A percentile compares a stretch with the other conserved stretches of the same genome.
Evolutionary conservation across 768 basidiomycete species (phyloP).

Genomic region (Kwoniella dendrophila): DNA sequence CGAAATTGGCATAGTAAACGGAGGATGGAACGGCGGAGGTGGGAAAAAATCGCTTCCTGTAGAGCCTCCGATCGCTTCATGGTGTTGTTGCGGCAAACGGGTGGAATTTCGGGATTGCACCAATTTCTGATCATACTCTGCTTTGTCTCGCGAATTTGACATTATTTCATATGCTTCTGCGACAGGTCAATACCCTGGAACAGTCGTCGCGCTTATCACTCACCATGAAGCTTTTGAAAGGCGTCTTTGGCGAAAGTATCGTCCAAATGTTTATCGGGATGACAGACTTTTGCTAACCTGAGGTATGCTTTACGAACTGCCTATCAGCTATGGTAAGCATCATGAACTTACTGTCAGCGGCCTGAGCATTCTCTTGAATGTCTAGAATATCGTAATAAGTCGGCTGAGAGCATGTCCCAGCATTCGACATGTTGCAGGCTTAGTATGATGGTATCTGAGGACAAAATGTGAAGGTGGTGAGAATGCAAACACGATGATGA

Average conservation of each 20-base stretch:
- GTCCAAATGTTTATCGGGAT: slow-evolving; percentile 34
- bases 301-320: slow-evolving; percentile 41
- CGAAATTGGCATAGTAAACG: background rate
- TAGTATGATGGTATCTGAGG: background rate
- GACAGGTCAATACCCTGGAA: background rate
- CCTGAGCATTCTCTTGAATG: slow-evolving; percentile 26
- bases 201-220: background rate
- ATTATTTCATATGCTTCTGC: slow-evolving; percentile 35
- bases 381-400: slow-evolving; percentile 33
- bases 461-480: background rate
- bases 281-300: slow-evolving; percentile 28
- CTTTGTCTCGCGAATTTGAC: slow-evolving; percentile 13
- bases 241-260: slow-evolving; percentile 27
- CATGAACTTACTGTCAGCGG: slow-evolving; percentile 22
- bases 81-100: background rate
- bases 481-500: background rate
- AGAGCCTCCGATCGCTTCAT: too few relatives aligned
- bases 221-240: slow-evolving; percentile 37
- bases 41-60: too few relatives aligned
- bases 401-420: background rate
- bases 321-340: slow-evolving; percentile 6
- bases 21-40: slow-evolving; percentile 9
- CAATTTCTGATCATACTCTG: slow-evolving; percentile 28
- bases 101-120: slow-evolving; percentile 6
- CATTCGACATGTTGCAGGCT: background rate